Conservation (phyloP, 352 stramenopile genomes). For the Phytophthora cactorum region DNA sequence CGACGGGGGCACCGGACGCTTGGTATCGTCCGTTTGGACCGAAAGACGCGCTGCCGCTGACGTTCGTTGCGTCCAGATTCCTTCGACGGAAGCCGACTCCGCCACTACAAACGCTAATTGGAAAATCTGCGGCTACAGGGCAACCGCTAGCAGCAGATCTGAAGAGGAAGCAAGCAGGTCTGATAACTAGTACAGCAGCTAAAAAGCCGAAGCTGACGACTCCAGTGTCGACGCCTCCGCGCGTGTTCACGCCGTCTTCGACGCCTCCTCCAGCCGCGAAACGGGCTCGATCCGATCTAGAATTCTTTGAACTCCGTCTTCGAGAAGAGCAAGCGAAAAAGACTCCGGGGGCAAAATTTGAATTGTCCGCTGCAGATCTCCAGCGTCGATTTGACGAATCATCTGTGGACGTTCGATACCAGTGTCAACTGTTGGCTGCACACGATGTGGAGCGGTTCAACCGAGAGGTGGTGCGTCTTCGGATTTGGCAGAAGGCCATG, state of each 20-base stretch:
- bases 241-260: constrained; percentile 44
- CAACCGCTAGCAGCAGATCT: constrained; percentile 8
- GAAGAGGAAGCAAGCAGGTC: constrained; percentile 26
- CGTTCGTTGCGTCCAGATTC: constrained; percentile 68
- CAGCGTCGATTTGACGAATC: constrained; percentile 37
- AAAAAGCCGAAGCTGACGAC: constrained; percentile 20
- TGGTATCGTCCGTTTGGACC: constrained; percentile 53
- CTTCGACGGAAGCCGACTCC: constrained; percentile 45
- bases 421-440: constrained; percentile 54
- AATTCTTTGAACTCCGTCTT: constrained; percentile 54
- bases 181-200: constrained; percentile 1
- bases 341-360: constrained; percentile 6
- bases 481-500: constrained; percentile 70
- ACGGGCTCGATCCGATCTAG: constrained; percentile 38
- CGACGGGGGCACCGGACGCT: constrained; percentile 36
- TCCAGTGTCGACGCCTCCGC: constrained; percentile 6
- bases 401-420: constrained; percentile 32
- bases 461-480: constrained; percentile 57
- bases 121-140: constrained; percentile 3
- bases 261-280: constrained; percentile 45
- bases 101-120: background rate
- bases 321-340: constrained; percentile 12
- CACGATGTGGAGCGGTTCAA: constrained; percentile 69
- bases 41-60: constrained; percentile 52
- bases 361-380: constrained; percentile 33